Base-by-base conservation (phyloP, 495 filamentous ascomycete species). In the Neurospora sp. region DNA sequence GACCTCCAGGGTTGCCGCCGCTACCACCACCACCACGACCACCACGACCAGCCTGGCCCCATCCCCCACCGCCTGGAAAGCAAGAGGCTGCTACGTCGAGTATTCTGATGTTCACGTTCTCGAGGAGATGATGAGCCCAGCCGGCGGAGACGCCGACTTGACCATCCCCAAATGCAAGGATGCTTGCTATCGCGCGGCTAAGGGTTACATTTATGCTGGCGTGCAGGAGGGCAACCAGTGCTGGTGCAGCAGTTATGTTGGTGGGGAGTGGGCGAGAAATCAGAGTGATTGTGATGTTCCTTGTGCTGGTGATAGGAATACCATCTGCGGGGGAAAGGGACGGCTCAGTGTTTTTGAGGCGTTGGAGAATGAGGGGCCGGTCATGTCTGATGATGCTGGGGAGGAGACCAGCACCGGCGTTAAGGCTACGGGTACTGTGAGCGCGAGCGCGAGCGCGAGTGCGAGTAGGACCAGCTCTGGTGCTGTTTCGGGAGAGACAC, bases 261-360 rank as follows among this genome's bases (percentile, higher is more conserved):
- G 39, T 11, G 39, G 48, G 4, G 38, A 10, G 38, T 11, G 38
- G 38, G 10, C 38, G 9, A 69, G 69, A 27, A 59, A 78, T 10
- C 71, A 78, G 12, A 70, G 76, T 12, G 76, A 75, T 0, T 85
- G 84, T 72, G 79, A 81, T 71, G 82, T 79, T 75, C 18, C 80
- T 14, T 86, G 84, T 71, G 59, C 78, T 37, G 82, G 82, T 14
- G 77, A 82, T 27, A 18, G 20, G 9, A 69, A 44, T 37, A 69
- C 82, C 72, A 72, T 71, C 66, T 82, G 81, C 42, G 83, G 83
- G 39, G 80, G 78, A 5, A 75, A 72, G 66, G 74, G 75, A 37
- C 37, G 76, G 20, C 31, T 78, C 5, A 59, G 72, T 5, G 69
- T 79, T 46, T 78, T 74, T 69, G 42, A 72, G 72, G 75, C 73